Base-by-base conservation (phyloP, 805 yeast species). In the Blastobotrys mokoenaii region DNA sequence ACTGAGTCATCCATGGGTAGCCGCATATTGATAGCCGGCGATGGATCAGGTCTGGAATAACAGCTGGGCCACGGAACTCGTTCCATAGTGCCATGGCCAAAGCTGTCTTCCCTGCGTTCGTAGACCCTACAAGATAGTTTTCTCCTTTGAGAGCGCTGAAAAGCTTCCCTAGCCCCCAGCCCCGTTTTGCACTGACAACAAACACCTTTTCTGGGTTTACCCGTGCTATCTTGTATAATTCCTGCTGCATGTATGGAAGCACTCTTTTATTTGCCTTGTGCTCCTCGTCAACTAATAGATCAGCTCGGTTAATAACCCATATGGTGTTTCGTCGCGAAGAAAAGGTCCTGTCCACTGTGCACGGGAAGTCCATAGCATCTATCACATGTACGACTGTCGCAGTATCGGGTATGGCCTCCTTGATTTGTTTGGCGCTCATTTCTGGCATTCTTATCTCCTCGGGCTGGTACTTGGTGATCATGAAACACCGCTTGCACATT, bases 61-160 rank as follows among this genome's bases (percentile, higher is more conserved):
- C 16, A 15, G 12, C 37, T n/a, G 11, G 15, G 29, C 31, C 71
- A 59, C 81, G 88, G 56, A 82, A 79, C 33, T 82, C 74, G 55
- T 89, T 66, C 62, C 80, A 81, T 25, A 84, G 62, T 0, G 88
- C 83, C 54, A 79, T 64, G 0, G 89, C 80, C 52, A 87, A 70
- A 0, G 87, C 73, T 0, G 93, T 80, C 55, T 86, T 86, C 49
- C 96, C 96, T 2, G 90, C 87, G 55, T 94, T 94, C 1, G 95
- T 85, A 61, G 93, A 73, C 17, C 96, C 97, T 40, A 87, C 90
- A 58, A 88, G 51, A 39, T 50, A 59, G 30, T 58, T 54, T 6
- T 46, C 51, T 9, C 45, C 46, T 0, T 68, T 67, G 6, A 82
- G 55, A 5, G 54, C 54, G 1, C 61, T 53, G 7, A 69, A 50